These are phyloP conservation scores for Boletus subparvulus DNA, from an alignment of 768 basidiomycete genomes.

Conservation along the genomic window DNA sequence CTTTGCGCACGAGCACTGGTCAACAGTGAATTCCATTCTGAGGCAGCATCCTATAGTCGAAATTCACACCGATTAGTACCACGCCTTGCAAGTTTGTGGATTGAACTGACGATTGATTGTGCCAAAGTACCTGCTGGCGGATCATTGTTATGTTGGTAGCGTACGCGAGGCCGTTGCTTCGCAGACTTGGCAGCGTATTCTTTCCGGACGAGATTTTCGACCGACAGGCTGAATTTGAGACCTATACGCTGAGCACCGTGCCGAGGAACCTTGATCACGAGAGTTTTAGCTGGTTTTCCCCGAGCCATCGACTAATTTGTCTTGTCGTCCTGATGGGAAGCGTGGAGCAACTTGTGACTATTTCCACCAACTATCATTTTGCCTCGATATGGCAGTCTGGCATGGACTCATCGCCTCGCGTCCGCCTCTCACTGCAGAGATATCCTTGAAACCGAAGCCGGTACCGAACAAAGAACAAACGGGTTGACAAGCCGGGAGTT, in stretches of 20 bases:
- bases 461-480: neutral
- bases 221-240: slow-evolving; percentile 57
- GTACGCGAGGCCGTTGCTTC: slow-evolving; percentile 25
- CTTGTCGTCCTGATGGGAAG: neutral
- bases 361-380: neutral
- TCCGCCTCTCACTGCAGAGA: neutral
- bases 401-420: neutral
- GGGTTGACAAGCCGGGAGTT: neutral
- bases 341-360: neutral
- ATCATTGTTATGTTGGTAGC: slow-evolving; percentile 61
- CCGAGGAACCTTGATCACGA: slow-evolving; percentile 68
- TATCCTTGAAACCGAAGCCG: neutral
- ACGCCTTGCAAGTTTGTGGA: neutral
- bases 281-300: slow-evolving; percentile 51
- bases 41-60: slow-evolving; percentile 60
- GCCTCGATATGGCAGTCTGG: slow-evolving; percentile 15
- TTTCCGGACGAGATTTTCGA: slow-evolving; percentile 53
- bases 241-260: slow-evolving; percentile 75
- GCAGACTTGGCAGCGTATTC: slow-evolving; percentile 54
- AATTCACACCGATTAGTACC: neutral
- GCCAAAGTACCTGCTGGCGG: slow-evolving; percentile 42
- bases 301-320: slow-evolving; percentile 23
- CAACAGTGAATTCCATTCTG: slow-evolving; percentile 83
- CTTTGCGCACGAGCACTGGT: slow-evolving; percentile 76
- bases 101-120: slow-evolving; percentile 60